phyloP scores from a whole-genome alignment of 2,329 filamentous ascomycete species.

The Aspergillus amoenus region DNA sequence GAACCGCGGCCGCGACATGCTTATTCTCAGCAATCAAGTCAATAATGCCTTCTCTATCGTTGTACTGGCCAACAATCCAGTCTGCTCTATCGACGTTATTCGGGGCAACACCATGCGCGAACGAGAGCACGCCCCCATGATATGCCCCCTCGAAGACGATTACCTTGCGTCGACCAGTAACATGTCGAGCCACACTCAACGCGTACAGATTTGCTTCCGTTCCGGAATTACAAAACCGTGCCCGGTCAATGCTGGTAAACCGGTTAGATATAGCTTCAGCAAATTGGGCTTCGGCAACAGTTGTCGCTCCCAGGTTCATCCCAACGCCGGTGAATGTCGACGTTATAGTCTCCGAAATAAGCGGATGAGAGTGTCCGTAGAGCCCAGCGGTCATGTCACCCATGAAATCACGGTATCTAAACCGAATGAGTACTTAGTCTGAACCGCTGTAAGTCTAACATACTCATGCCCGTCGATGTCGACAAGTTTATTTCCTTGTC shows the following conservation, averaged over 20 bases:
- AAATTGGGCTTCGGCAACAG: constrained; percentile 51
- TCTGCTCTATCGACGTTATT: constrained; percentile 51
- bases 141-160: constrained; percentile 9
- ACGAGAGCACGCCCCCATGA: constrained; percentile 56
- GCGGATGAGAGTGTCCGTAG: constrained; percentile 63
- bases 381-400: constrained; percentile 65
- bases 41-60: constrained; percentile 53
- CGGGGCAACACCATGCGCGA: constrained; percentile 24
- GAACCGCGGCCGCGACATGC: constrained; percentile 50
- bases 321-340: constrained; percentile 42
- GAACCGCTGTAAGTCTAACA: not conserved
- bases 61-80: constrained; percentile 63
- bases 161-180: constrained; percentile 43
- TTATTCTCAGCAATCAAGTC: constrained; percentile 36
- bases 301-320: constrained; percentile 57
- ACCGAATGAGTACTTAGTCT: not conserved
- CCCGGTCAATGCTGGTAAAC: constrained; percentile 53
- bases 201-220: constrained; percentile 66
- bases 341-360: constrained; percentile 51
- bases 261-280: constrained; percentile 55
- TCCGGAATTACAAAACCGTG: constrained; percentile 65
- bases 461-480: constrained; percentile 21
- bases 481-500: constrained; percentile 10
- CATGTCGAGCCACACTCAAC: constrained; percentile 54
- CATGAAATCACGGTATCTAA: constrained; percentile 58